Evolutionary conservation across 2,329 filamentous ascomycete species (phyloP).

Genomic region (Ceratocystis smalleyi): DNA sequence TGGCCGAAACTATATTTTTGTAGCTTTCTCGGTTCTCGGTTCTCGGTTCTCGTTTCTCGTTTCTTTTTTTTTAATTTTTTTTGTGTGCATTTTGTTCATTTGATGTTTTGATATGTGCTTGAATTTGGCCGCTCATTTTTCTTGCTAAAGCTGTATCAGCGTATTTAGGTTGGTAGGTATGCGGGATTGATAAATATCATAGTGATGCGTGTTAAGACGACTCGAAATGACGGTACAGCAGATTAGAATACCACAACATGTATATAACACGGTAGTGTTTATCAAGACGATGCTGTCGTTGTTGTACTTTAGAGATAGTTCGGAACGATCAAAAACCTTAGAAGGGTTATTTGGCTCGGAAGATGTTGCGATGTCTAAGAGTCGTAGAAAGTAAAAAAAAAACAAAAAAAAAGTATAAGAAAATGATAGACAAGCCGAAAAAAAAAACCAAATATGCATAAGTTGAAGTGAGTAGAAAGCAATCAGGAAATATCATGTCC

Average conservation of each 20-base stretch:
- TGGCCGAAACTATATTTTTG: not conserved
- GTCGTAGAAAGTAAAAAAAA: constrained; percentile 5
- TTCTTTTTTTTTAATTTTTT: not conserved
- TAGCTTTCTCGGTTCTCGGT: not conserved
- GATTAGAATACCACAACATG: constrained; percentile 4
- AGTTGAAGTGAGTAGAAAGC: constrained; percentile 5
- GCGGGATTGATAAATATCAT: constrained; percentile 4
- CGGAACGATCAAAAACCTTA: not conserved
- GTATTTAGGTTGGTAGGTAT: constrained; percentile 1
- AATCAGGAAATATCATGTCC: constrained; percentile 3
- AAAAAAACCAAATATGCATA: constrained; percentile 8
- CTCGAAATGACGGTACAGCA: constrained; percentile 6
- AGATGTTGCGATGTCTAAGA: constrained; percentile 1
- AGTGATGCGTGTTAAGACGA: constrained; percentile 4
- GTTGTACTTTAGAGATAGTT: constrained; percentile 5
- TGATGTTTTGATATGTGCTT: constrained; percentile 1
- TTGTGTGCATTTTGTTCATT: not conserved
- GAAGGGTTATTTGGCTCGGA: not conserved
- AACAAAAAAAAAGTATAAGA: constrained; percentile 6
- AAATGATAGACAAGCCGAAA: not conserved
- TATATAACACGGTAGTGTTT: constrained; percentile 1
- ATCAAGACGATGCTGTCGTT: constrained; percentile 5
- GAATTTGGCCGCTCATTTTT: constrained; percentile 6
- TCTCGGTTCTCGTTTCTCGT: no score
- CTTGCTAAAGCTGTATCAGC: not conserved